Percentiles rank a stretch among this genome's conserved stretches.
These are phyloP conservation scores for Prorocentrum cordatum DNA, from an alignment of 169 alveolate genomes.

Conservation along the genomic window DNA sequence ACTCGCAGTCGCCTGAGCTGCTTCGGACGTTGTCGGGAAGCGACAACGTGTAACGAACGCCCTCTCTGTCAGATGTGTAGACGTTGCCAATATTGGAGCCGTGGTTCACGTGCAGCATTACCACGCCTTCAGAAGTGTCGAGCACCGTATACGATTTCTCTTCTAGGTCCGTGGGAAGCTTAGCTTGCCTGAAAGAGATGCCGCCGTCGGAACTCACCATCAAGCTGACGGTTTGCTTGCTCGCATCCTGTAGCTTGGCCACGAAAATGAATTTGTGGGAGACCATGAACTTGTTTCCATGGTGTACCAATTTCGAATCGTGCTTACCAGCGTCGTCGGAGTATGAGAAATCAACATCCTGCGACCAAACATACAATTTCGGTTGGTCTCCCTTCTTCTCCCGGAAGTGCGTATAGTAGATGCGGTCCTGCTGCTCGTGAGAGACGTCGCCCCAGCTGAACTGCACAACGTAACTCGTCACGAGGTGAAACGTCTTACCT, in stretches of 20 bases:
- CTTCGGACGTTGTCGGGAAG: slow-evolving; percentile 86
- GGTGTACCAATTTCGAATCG: slow-evolving; percentile 76
- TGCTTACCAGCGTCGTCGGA: slow-evolving; percentile 74
- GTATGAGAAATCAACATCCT: slow-evolving; percentile 73
- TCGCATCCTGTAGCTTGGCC: slow-evolving; percentile 80
- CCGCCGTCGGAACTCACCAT: slow-evolving; percentile 83
- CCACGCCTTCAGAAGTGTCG: slow-evolving; percentile 94
- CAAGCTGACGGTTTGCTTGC: slow-evolving; percentile 85
- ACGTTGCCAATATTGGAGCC: slow-evolving; percentile 91
- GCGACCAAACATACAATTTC: slow-evolving; percentile 72
- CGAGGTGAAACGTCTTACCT: slow-evolving; percentile 80
- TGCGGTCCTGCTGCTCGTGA: slow-evolving; percentile 71
- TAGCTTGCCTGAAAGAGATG: slow-evolving; percentile 74
- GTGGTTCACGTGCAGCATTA: slow-evolving; percentile 93
- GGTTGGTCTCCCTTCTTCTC: slow-evolving; percentile 74
- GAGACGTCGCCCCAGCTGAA: slow-evolving; percentile 86
- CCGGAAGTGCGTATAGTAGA: slow-evolving; percentile 77
- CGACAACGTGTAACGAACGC: slow-evolving; percentile 86
- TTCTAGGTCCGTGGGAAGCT: slow-evolving; percentile 86
- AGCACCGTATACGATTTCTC: slow-evolving; percentile 90
- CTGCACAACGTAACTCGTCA: slow-evolving; percentile 83
- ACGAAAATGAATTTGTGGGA: slow-evolving; percentile 90
- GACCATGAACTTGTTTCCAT: slow-evolving; percentile 81
- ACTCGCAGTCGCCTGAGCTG: slow-evolving; percentile 90
- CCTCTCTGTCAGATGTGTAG: slow-evolving; percentile 89